Conservation (phyloP, 1,284 basidiomycete species). For the Uromyces viciae-fabae region DNA sequence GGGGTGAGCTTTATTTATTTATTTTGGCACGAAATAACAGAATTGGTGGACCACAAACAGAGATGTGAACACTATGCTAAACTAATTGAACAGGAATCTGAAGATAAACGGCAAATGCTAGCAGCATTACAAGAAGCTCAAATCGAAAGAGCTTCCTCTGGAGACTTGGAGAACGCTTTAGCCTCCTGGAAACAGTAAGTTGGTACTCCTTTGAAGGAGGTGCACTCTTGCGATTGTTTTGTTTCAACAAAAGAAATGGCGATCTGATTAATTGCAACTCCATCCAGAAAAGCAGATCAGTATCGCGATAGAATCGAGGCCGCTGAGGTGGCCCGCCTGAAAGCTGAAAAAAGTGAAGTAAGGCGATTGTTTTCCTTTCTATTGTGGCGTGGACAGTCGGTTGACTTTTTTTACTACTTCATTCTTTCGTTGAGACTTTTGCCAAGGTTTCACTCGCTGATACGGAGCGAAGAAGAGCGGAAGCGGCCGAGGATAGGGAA, state of each 20-base stretch:
- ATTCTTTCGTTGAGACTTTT: slow-evolving; percentile 33
- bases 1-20: slow-evolving; percentile 49
- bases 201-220: too few species aligned
- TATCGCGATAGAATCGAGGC: slow-evolving; percentile 67
- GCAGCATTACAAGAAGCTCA: slow-evolving; percentile 66
- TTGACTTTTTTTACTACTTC: background rate
- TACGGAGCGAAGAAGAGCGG: slow-evolving; percentile 56
- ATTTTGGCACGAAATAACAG: too few species aligned
- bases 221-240: background rate
- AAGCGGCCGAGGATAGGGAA: slow-evolving; percentile 62
- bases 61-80: slow-evolving; percentile 37
- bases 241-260: slow-evolving; percentile 59
- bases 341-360: slow-evolving; percentile 65
- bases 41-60: slow-evolving; percentile 47
- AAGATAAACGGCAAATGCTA: slow-evolving; percentile 64
- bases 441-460: slow-evolving; percentile 46
- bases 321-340: slow-evolving; percentile 66
- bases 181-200: slow-evolving; percentile 27
- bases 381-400: slow-evolving; percentile 6
- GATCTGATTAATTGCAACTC: too few species aligned
- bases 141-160: slow-evolving; percentile 62
- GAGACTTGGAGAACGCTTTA: slow-evolving; percentile 64
- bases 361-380: slow-evolving; percentile 58
- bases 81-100: slow-evolving; percentile 54
- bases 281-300: slow-evolving; percentile 60